Evolutionary conservation across 768 basidiomycete genomes (phyloP), one percentile per base, ranked within the genome.

Genomic region (Phlebiopsis flavidoalba): DNA sequence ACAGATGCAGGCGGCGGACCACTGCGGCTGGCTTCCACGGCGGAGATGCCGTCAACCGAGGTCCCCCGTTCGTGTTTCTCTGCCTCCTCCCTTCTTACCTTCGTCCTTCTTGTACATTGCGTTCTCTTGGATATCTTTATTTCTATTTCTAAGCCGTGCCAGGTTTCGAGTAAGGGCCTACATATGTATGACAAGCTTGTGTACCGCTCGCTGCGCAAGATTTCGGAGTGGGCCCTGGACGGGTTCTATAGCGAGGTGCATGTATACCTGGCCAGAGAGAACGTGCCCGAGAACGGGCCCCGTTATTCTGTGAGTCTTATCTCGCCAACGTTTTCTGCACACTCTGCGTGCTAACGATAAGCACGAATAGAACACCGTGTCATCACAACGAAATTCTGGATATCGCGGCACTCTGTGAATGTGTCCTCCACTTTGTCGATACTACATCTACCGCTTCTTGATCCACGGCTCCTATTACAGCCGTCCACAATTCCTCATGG

Each of bases 301-400:
- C n/a, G 85, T 98, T 64, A 90, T 98, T 65, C 86, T 96, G 92
- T 95, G 76, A 68, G 88, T 83, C 88, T 85, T 21, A 36, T 43
- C 40, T 17, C 10, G 2, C 21, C 15, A 48, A 7, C 14, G 6
- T 31, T 31, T 33, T 24, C 22, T 43, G 14, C 17, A 17, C 12
- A 17, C 24, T 8, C 26, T 1, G 10, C 17, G 50, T 24, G 21
- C 50, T 52, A 19, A 22, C 24, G 50, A 52, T 24, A 24, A 15
- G 8, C 17, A 49, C 55, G n/a, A 40, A 24, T 35, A 67, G 68
- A 5, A 56, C 63, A 5, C 60, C 69, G 31, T 66, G 65, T 45
- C 95, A 97, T 70, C 89, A 93, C 68, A 98, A 97, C 71, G 95
- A 95, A 89, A 93, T 93, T 77, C 80, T 96, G 36, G 93, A 95